Evolutionary conservation across 75 land plant genomes (phyloP).

Genomic region (Azolla pinnata): DNA sequence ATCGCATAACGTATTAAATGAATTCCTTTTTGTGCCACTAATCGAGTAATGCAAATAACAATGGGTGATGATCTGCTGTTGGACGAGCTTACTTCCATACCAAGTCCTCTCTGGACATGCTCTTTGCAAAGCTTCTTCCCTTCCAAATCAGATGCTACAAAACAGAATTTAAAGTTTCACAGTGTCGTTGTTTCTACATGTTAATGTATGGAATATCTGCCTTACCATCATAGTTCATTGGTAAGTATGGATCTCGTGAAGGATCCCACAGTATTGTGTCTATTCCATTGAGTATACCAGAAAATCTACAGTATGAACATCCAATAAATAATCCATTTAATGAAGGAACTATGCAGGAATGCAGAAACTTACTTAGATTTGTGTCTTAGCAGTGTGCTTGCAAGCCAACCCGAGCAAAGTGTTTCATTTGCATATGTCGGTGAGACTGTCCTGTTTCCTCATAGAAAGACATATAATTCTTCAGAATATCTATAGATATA

Average conservation of each 20-base stretch:
- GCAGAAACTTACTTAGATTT: slow-evolving; percentile 56
- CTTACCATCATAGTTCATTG: slow-evolving; percentile 41
- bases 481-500: too few relatives aligned
- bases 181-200: too few relatives aligned
- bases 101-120: slow-evolving; percentile 57
- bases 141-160: slow-evolving; percentile 28
- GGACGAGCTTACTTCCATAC: slow-evolving; percentile 15
- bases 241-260: slow-evolving; percentile 42
- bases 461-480: too few relatives aligned
- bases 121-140: slow-evolving; percentile 55
- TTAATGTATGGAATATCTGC: too few relatives aligned
- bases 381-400: slow-evolving; percentile 39
- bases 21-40: slow-evolving; percentile 68
- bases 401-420: slow-evolving; percentile 56
- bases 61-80: slow-evolving; percentile 22
- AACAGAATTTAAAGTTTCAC: slow-evolving; percentile 5
- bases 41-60: slow-evolving; percentile 52
- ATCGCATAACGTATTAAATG: slow-evolving; percentile 57
- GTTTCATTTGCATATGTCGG: slow-evolving; percentile 62
- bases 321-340: too few relatives aligned
- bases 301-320: slow-evolving; percentile 50
- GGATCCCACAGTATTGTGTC: slow-evolving; percentile 60
- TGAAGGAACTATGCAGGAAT: too few relatives aligned
- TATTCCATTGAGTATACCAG: slow-evolving; percentile 56
- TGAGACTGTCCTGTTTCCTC: slow-evolving; percentile 71